Evolutionary conservation across 73 alveolate genomes (phyloP), one percentile per base, ranked within the genome.

Genomic region (Loxodes magnus): DNA sequence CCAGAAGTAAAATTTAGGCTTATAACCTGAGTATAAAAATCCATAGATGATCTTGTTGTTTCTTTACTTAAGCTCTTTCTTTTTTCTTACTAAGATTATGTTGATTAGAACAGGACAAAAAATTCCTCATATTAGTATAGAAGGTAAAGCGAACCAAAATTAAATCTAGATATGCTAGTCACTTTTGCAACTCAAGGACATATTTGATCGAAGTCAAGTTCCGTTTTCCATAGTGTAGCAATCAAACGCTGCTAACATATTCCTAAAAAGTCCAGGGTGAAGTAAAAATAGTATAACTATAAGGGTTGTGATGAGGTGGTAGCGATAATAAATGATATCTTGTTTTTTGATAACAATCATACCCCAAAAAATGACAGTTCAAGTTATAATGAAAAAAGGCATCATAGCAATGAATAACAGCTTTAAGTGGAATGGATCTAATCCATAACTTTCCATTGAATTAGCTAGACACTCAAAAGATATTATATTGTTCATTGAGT

Each of bases 11-110:
- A 22, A 24, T 21, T 16, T 62, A 28, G 27, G 15, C 25, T 55
- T 64, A 26, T 64, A 64, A 14, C 78, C 78, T 17, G 27, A 36
- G 30, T 35, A 64, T 2, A 55, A 10, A 22, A 54, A 64, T 24
- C 78, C 78, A 26, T 9, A 64, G 10, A 23, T 31, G n/a, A 21
- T 46, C 22, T 30, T 52, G 10, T 15, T 43, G 4, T 56, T 71
- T 4, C 50, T 12, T 7, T 68, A 59, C 5, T 56, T 29, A 0
- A 64, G 63, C 1, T 16, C 6, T 9, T 26, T 14, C 26, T 30
- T 17, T 3, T 36, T 62, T 21, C 54, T 63, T 20, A 17, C n/a
- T 1, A 46, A 24, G 23, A 10, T 22, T 24, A 2, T 22, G n/a
- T 10, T n/a, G n/a, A 20, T 9, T 5, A 46, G 15, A 1, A 23